Conservation (phyloP, 2,329 filamentous ascomycete genomes). For the Metarhizium rileyi region DNA sequence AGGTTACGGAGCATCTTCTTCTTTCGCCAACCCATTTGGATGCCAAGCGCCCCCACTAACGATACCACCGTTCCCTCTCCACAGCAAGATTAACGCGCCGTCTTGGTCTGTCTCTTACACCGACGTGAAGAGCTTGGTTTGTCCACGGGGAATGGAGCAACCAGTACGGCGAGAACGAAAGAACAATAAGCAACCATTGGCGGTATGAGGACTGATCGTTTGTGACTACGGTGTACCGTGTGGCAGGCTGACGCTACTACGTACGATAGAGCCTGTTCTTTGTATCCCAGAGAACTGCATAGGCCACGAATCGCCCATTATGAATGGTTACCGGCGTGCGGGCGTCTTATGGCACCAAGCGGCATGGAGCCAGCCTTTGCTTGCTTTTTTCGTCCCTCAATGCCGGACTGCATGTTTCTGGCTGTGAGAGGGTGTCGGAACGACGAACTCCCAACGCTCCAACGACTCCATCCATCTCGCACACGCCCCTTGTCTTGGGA, state of each 20-base stretch:
- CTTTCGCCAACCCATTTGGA: background rate
- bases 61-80: background rate
- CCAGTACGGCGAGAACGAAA: background rate
- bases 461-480: background rate
- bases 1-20: background rate
- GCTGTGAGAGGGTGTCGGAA: too few relatives aligned
- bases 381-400: background rate
- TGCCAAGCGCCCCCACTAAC: background rate
- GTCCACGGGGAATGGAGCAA: background rate
- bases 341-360: background rate
- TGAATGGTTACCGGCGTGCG: background rate
- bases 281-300: too few relatives aligned
- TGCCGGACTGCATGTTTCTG: background rate
- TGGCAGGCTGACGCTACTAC: background rate
- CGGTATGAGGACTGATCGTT: background rate
- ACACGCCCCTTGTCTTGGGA: slow-evolving; percentile 1
- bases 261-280: too few relatives aligned
- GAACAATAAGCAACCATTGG: background rate
- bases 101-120: background rate
- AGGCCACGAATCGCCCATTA: too few relatives aligned
- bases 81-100: background rate
- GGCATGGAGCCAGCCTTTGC: background rate
- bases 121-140: background rate
- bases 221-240: background rate
- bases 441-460: too few relatives aligned